Evolutionary conservation across 441 rosid genomes (phyloP), one percentile per base, ranked within the genome.

Genomic region (Croton setiger): DNA sequence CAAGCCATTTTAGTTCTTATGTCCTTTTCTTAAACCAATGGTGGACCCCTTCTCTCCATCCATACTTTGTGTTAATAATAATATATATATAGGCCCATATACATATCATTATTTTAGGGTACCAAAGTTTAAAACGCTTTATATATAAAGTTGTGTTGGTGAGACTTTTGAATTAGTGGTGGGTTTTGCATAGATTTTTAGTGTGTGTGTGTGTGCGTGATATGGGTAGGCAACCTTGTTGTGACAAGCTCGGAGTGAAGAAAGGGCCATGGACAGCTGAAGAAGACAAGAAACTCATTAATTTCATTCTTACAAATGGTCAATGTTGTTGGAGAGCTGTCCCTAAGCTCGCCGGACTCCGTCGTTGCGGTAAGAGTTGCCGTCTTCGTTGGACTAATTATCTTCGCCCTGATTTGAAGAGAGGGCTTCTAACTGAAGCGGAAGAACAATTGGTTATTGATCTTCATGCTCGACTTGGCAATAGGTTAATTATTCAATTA

Each of bases 241-340:
- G 97, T 80, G 98, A 90, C 74, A 94, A 91, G 81, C 92, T 94
- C 49, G 97, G 98, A 36, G 78, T 91, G 74, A 94, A 91, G 92
- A 94, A 90, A 83, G 98, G 98, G 59, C 97, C 98, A 64, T 94
- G 97, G 98, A 94, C 97, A 5, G 88, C 89, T 8, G 98, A 94
- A 37, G 98, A 94, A 72, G 97, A 94, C 82, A 91, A 88, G 87
- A 91, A 92, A 75, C 98, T 94, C 71, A 87, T 94, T 83, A 88
- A 80, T 81, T 91, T 91, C 84, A 92, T 94, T 72, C 89, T 94
- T 85, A 87, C 90, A 64, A 92, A 94, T 78, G 98, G 98, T 68
- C 97, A 91, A 75, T 94, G 96, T 72, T 91, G 96, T 70, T 94
- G 98, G 98, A 81, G 98, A 71, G 96, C 96, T 59, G 90, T 94